Base-by-base conservation (phyloP, 495 filamentous ascomycete genomes). In the Jackrogersella minutella region DNA sequence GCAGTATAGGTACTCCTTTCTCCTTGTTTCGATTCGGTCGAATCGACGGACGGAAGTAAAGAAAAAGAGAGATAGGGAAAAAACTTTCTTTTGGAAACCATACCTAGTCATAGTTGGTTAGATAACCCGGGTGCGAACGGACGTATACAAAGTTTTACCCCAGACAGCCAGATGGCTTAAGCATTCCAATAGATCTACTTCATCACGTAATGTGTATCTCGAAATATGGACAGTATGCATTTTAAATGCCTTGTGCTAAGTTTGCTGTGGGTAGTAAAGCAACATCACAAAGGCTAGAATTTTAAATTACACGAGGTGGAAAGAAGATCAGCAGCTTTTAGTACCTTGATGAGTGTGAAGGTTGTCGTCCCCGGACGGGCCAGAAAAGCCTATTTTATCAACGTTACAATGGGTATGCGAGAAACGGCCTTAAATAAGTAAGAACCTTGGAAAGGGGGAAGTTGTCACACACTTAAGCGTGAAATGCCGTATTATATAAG, bases 371-470 rank as follows among this genome's bases (percentile, higher is more conserved):
- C 66, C 66, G 61, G 66, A 60, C 44, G 57, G 61, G 50, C 66
- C 61, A 65, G 66, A 65, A 69, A 69, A 61, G 57, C 44, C 66
- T 69, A 65, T 69, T 62, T 36, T 19, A 33, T 60, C 28, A 51
- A 37, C 21, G 49, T 46, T 56, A 7, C 65, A 63, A 31, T 52
- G 44, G 64, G 5, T 24, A 28, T 37, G 41, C 41, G 41, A 52
- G 34, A 54, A 10, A 41, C 17, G 54, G 39, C 37, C 59, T 21
- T 34, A 58, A 41, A 24, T 14, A 19, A 34, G 24, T 30, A 14
- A 39, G 10, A n/a, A n/a, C n/a, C n/a, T n/a, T n/a, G n/a, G n/a
- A 33, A 34, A 30, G 49, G 49, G 30, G 30, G 22, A 17, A 17
- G 17, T 19, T 8, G 30, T 30, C 33, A 46, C 19, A 44, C 39